phyloP scores from a whole-genome alignment of 2,329 filamentous ascomycete species.

The Calonectria fujianensis region DNA sequence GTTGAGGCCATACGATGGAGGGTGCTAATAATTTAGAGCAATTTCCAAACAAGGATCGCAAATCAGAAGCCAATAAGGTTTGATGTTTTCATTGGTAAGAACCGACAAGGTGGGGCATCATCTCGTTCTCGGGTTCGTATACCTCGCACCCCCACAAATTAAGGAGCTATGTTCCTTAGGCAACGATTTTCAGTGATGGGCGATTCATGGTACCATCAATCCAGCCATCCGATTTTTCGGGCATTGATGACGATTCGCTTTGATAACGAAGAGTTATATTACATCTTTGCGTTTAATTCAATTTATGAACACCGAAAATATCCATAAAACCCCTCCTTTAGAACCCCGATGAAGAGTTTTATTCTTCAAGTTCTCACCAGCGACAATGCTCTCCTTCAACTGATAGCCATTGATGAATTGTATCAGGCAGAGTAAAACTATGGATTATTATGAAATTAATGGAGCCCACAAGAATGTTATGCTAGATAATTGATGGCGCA shows the following conservation, averaged over 20 bases:
- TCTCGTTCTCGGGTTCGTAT: conserved; percentile 22
- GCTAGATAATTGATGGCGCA: background rate
- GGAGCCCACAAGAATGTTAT: too few relatives aligned
- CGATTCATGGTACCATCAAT: background rate
- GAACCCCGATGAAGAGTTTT: background rate
- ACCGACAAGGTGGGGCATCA: background rate
- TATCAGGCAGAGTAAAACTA: background rate
- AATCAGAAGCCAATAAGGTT: background rate
- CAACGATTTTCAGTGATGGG: background rate
- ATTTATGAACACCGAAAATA: background rate
- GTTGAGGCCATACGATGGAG: background rate
- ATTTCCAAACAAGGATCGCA: background rate
- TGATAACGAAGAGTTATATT: background rate
- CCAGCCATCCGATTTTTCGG: background rate
- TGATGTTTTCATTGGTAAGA: background rate
- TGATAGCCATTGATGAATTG: background rate
- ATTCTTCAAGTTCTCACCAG: background rate
- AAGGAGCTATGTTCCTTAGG: background rate
- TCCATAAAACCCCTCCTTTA: background rate
- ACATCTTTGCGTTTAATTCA: background rate
- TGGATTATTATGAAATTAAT: background rate
- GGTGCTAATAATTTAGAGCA: background rate
- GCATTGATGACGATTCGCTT: background rate
- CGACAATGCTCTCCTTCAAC: background rate
- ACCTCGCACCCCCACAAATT: background rate